Percentiles rank a stretch among this genome's conserved stretches.
These are phyloP conservation scores for Picea abies DNA, from an alignment of 83 land plant genomes.

Conservation along the genomic window DNA sequence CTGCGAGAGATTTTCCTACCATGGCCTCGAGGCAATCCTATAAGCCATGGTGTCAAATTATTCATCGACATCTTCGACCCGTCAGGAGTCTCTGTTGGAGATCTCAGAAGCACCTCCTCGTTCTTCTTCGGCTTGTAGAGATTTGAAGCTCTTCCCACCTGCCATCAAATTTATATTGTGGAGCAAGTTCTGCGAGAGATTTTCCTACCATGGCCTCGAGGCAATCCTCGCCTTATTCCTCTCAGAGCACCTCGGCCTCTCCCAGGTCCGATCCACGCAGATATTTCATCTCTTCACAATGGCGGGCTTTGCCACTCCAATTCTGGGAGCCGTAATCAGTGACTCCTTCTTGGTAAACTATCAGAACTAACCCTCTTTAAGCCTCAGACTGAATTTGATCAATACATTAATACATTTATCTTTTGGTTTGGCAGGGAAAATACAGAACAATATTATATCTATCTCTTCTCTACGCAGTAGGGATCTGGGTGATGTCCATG, in stretches of 20 bases:
- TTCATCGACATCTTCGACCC: no score
- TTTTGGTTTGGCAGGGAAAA: no score
- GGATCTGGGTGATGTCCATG: no score
- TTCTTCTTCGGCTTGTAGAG: slow-evolving; percentile 2
- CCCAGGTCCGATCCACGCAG: slow-evolving; percentile 34
- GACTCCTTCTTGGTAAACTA: slow-evolving; percentile 22
- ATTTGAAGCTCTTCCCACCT: slow-evolving; percentile 17
- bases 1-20: slow-evolving; percentile 41
- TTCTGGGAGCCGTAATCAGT: slow-evolving; percentile 4
- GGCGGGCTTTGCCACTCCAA: slow-evolving; percentile 36
- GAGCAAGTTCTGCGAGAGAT: slow-evolving; percentile 46
- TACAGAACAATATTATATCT: no score
- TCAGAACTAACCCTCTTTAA: no score
- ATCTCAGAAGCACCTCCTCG: no score
- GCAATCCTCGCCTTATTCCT: slow-evolving; percentile 36
- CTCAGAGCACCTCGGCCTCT: slow-evolving; percentile 23
- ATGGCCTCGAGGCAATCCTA: slow-evolving; percentile 39
- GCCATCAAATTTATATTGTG: slow-evolving; percentile 35
- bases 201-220: slow-evolving; percentile 39
- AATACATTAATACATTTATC: no score
- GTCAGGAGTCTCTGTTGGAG: no score
- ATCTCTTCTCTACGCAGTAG: no score
- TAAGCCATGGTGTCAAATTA: no score
- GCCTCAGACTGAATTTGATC: no score
- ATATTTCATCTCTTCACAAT: slow-evolving; percentile 39